A percentile compares a stretch with the other conserved stretches of the same genome.
Conservation (phyloP, 805 yeast species). For the Kodamaea leandrae region DNA sequence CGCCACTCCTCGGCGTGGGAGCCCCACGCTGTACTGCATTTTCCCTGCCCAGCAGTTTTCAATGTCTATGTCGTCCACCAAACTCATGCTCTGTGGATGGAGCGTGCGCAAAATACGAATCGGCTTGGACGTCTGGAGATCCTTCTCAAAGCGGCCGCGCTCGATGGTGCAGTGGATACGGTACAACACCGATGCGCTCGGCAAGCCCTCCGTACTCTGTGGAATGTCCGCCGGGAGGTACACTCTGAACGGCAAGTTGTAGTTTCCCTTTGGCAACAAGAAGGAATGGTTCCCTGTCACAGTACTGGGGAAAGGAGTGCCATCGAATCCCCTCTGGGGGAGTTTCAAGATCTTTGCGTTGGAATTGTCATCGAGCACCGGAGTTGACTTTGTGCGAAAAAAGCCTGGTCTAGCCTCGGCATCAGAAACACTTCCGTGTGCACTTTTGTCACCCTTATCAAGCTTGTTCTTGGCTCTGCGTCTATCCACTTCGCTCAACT, state of each 20-base stretch:
- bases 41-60: slow-evolving; percentile 54
- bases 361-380: slow-evolving; percentile 14
- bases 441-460: neutral
- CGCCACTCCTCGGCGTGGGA: slow-evolving; percentile 45
- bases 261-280: slow-evolving; percentile 50
- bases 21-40: slow-evolving; percentile 46
- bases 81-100: slow-evolving; percentile 36
- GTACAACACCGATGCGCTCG: slow-evolving; percentile 42
- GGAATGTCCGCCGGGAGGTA: slow-evolving; percentile 46
- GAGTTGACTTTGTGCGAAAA: slow-evolving; percentile 31
- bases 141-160: slow-evolving; percentile 43
- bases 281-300: slow-evolving; percentile 27
- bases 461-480: slow-evolving; percentile 11
- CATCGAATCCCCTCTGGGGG: slow-evolving; percentile 40
- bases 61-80: slow-evolving; percentile 45
- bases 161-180: slow-evolving; percentile 41
- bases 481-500: slow-evolving; percentile 19
- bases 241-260: slow-evolving; percentile 46
- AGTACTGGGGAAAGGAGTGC: slow-evolving; percentile 41
- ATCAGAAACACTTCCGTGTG: neutral
- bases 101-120: slow-evolving; percentile 45
- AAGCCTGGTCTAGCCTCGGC: slow-evolving; percentile 23
- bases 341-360: slow-evolving; percentile 9
- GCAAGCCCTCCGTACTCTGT: slow-evolving; percentile 52
- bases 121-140: slow-evolving; percentile 33